Evolutionary conservation across 2,329 filamentous ascomycete species (phyloP).

Genomic region (Biscogniauxia marginata): DNA sequence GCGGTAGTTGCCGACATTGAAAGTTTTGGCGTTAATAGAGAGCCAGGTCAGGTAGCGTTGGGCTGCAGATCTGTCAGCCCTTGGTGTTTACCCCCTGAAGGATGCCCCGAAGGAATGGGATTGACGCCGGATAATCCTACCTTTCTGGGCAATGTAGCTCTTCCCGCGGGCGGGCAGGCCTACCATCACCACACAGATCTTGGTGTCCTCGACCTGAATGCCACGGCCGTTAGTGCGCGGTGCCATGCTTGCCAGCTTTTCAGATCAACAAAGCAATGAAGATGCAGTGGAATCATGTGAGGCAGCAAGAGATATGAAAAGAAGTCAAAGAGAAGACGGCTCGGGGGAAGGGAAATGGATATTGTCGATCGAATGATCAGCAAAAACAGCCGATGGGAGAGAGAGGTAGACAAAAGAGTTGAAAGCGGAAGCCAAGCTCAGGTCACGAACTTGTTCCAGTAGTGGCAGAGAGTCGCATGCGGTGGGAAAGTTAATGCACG

Average conservation of each 20-base stretch:
- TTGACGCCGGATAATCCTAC: constrained; percentile 46
- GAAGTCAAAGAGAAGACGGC: constrained; percentile 1
- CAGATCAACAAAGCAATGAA: constrained; percentile 9
- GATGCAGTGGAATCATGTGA: constrained; percentile 24
- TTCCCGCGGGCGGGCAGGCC: constrained; percentile 94
- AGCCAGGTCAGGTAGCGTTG: constrained; percentile 96
- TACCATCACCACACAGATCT: constrained; percentile 98
- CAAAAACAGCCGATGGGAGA: constrained; percentile 13
- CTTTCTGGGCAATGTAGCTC: constrained; percentile 96
- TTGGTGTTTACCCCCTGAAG: constrained; percentile 1
- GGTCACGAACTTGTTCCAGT: no score
- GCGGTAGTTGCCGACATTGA: constrained; percentile 97
- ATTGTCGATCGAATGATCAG: constrained; percentile 10
- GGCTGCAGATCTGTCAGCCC: constrained; percentile 47
- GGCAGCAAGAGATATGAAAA: constrained; percentile 11
- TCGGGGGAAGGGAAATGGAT: constrained; percentile 12
- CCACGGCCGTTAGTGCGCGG: constrained; percentile 61
- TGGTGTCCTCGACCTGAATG: constrained; percentile 89
- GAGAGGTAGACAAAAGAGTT: background rate
- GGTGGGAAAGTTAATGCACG: constrained; percentile 22
- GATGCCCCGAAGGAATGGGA: constrained; percentile 1
- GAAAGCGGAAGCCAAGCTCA: constrained; percentile 10
- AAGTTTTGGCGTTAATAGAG: constrained; percentile 87
- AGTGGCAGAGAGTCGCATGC: constrained; percentile 13
- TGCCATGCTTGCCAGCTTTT: constrained; percentile 31